These are phyloP conservation scores for Pseudogymnoascus sp. DNA, from an alignment of 2,329 filamentous ascomycete genomes.

Conservation along the genomic window DNA sequence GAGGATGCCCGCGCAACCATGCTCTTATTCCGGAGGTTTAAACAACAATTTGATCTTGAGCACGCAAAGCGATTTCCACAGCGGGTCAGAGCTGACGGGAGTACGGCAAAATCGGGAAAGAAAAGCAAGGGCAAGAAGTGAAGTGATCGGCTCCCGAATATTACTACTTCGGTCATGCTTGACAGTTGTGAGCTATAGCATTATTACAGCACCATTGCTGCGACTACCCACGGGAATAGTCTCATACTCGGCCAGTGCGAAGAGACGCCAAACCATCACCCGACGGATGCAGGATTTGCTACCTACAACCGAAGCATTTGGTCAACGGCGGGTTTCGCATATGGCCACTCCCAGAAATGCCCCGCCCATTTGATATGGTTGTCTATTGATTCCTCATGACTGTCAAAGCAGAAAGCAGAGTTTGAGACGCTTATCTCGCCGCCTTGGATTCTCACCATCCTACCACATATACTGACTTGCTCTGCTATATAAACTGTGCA, in stretches of 20 bases:
- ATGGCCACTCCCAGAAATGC: not conserved
- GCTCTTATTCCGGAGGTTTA: conserved; percentile 77
- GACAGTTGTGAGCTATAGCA: not conserved
- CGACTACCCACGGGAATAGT: not conserved
- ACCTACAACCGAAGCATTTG: not conserved
- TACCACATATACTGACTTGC: not conserved
- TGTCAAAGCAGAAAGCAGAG: not conserved
- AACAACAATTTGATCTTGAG: conserved; percentile 77
- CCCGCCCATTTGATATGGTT: not conserved
- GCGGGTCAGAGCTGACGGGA: conserved; percentile 20
- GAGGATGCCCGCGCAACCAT: conserved; percentile 85
- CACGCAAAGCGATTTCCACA: conserved; percentile 59
- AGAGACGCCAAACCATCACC: not conserved
- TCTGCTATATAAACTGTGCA: not conserved
- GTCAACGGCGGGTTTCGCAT: not conserved
- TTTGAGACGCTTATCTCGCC: not conserved
- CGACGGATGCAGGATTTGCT: no score
- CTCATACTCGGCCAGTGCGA: not conserved
- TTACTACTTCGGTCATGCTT: not conserved
- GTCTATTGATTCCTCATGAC: not conserved
- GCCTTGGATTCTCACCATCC: not conserved
- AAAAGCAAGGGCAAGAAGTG: conserved; percentile 38
- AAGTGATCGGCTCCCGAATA: conserved; percentile 13
- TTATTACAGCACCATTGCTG: not conserved
- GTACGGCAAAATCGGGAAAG: conserved; percentile 10